Evolutionary conservation across 306 rosid genomes (phyloP), one percentile per base, ranked within the genome.

Genomic region (Lotus japonicus): DNA sequence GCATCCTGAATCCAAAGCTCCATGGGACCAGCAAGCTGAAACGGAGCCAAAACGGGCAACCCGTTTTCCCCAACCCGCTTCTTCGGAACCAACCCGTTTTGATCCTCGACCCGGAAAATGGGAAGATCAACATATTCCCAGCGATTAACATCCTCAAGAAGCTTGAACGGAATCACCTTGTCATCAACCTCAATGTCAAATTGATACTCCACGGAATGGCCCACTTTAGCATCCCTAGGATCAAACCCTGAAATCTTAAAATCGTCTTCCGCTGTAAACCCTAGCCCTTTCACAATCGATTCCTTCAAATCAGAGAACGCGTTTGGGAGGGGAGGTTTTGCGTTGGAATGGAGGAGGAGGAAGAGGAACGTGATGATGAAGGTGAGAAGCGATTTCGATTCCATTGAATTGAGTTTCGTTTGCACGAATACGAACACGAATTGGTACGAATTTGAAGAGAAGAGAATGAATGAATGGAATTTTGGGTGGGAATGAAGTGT

Each of bases 1-100:
- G 92, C 98, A 17, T 94, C 98, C 71, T 90, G 94, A 66, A 94
- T 85, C 97, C 98, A 94, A 12, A 94, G 87, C 79, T 94, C 98
- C 95, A 94, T 88, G 5, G 98, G 98, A 35, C 98, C 96, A 10
- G 95, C 97, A n/a, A 94, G 82, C 80, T 86, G 91, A 71, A 94
- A 94, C 11, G 98, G 98, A 51, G 96, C 88, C 83, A 94, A 79
- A 77, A 90, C 89, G 0, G 96, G 97, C 56, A 83, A 80, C 42
- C 62, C 77, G 4, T 54, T 16, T 0, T 33, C 83, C n/a, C 65
- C 26, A 21, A 36, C 70, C 26, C 72, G 72, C 56, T 75, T 88
- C 78, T 54, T 31, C 36, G 36, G 72, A 9, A 85, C 87, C 81
- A 88, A 54, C 10, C 75, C 86, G 11, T 53, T 80, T 17, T 78